Evolutionary conservation across 768 basidiomycete genomes (phyloP), one percentile per base, ranked within the genome.

Genomic region (Hygrocybe punicea): DNA sequence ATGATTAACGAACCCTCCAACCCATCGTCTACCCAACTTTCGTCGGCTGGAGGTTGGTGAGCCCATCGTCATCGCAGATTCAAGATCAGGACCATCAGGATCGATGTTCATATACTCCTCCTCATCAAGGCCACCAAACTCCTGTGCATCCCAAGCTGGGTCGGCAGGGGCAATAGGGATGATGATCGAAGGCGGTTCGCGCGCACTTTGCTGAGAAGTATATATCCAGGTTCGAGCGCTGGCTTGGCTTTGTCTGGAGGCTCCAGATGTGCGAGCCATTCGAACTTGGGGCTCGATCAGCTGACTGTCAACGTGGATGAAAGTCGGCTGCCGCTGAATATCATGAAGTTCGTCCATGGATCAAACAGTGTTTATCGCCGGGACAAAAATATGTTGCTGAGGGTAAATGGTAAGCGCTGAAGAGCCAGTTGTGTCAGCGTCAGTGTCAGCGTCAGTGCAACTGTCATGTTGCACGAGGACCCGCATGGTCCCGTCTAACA

Each of bases 221-320:
- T 71, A 58, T 2, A 74, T 69, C 76, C 76, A 77, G 17, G 76
- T 76, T 37, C 65, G 66, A 7, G 74, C 74, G 60, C 72, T 75
- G 5, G 68, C 60, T 14, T 54, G 39, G 23, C 51, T 52, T 21
- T 52, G 51, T 9, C n/a, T 9, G 7, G 44, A 45, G 44, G 44
- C 44, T 45, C 53, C n/a, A 17, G 53, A 54, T 23, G 29, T 45
- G 4, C 24, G 39, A 19, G 53, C 21, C 9, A 21, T 40, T 33
- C 53, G 37, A 29, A 21, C 36, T 29, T 10, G 37, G 16, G 53
- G 24, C 13, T 54, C 53, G 21, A 21, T 25, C 19, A 54, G 13
- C 14, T 54, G 53, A 40, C 50, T 51, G 6, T 51, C 50, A 34
- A 51, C 29, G 21, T 51, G 50, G 17, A 51, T 23, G 50, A 7